Percentiles rank a stretch among this genome's conserved stretches.
These are phyloP conservation scores for Vanderwaltozyma yarrowii DNA, from an alignment of 805 yeast species.

Conservation along the genomic window DNA sequence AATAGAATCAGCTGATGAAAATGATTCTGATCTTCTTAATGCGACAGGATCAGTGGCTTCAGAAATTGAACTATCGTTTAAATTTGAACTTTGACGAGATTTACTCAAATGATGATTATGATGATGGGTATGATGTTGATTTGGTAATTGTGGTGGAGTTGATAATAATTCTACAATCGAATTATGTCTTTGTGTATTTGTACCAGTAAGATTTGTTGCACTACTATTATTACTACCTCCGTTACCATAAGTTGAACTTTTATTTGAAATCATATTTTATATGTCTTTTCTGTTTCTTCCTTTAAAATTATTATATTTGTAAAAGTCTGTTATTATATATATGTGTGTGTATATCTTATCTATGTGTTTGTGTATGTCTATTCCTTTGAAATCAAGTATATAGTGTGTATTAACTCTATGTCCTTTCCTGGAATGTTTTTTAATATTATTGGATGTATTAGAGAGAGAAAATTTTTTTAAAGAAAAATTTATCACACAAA, in stretches of 20 bases:
- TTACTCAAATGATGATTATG: conserved; percentile 2
- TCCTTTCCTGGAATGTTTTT: too few relatives aligned
- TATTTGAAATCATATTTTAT: conserved; percentile 1
- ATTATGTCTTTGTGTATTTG: conserved; percentile 35
- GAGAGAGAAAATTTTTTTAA: too few relatives aligned
- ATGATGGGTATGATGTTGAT: conserved; percentile 7
- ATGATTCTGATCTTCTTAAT: conserved; percentile 2
- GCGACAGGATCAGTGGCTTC: conserved; percentile 1
- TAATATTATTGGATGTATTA: too few relatives aligned
- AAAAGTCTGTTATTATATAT: too few relatives aligned
- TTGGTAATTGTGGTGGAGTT: conserved; percentile 60
- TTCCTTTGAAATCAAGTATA: too few relatives aligned
- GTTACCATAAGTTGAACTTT: background rate
- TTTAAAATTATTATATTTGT: background rate
- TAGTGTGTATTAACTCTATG: too few relatives aligned
- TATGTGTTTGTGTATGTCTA: too few relatives aligned
- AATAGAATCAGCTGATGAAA: conserved; percentile 3
- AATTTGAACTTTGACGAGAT: conserved; percentile 2
- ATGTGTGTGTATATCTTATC: too few relatives aligned
- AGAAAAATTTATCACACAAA: too few relatives aligned
- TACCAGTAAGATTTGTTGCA: background rate
- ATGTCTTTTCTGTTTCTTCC: background rate
- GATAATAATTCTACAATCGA: conserved; percentile 68
- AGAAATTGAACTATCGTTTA: conserved; percentile 1
- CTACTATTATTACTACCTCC: background rate